phyloP scores from a whole-genome alignment of 371 early-diverging fungal species.

The Mucor lusitanicus region DNA sequence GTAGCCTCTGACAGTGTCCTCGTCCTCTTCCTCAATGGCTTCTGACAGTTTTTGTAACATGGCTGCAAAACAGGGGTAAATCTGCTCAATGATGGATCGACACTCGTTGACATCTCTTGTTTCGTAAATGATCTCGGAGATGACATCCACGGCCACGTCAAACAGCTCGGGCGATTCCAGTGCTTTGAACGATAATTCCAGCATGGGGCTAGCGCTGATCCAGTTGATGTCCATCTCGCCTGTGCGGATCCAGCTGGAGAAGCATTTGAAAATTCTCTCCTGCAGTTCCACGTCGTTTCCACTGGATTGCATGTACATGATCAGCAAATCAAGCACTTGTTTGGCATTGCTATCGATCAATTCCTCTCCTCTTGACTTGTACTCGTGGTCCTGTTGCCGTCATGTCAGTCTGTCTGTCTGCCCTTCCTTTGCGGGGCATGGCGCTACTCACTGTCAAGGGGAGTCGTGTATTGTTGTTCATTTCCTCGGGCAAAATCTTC shows the following conservation, averaged over 20 bases:
- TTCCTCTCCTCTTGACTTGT: slow-evolving; percentile 54
- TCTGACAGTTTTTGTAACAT: slow-evolving; percentile 55
- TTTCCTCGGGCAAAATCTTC: slow-evolving; percentile 88
- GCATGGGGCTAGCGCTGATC: slow-evolving; percentile 68
- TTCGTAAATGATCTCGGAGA: slow-evolving; percentile 80
- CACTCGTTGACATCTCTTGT: slow-evolving; percentile 64
- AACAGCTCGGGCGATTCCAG: slow-evolving; percentile 70
- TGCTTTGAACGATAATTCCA: slow-evolving; percentile 76
- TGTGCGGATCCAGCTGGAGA: slow-evolving; percentile 83
- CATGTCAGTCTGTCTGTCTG: not conserved
- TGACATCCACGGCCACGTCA: slow-evolving; percentile 84
- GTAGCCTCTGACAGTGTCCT: slow-evolving; percentile 64
- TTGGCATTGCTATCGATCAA: slow-evolving; percentile 67
- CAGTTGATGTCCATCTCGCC: slow-evolving; percentile 74
- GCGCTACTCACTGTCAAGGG: slow-evolving; percentile 54
- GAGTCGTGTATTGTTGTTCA: slow-evolving; percentile 66
- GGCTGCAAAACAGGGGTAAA: slow-evolving; percentile 62
- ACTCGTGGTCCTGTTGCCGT: slow-evolving; percentile 59
- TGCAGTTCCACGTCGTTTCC: slow-evolving; percentile 61
- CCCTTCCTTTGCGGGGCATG: no score
- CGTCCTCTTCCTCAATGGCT: slow-evolving; percentile 38
- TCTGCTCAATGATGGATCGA: slow-evolving; percentile 58
- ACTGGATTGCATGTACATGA: slow-evolving; percentile 65
- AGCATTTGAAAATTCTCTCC: slow-evolving; percentile 69
- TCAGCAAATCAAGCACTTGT: slow-evolving; percentile 66